Evolutionary conservation across 345 rosid genomes (phyloP).

Genomic region (Lumnitzera racemosa): DNA sequence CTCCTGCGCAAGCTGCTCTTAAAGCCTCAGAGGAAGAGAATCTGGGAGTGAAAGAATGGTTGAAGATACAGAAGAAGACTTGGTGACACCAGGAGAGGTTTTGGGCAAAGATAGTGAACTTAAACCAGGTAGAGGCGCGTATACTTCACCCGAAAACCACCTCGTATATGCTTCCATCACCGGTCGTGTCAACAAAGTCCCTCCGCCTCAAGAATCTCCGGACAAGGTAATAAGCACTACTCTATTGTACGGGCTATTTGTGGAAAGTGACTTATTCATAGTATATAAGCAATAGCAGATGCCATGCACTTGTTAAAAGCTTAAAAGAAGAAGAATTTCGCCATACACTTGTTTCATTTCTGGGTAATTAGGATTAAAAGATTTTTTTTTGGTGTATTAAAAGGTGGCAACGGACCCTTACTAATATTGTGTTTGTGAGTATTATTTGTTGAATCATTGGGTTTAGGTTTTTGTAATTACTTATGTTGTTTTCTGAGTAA

Average conservation of each 20-base stretch:
- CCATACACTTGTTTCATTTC: too few species aligned
- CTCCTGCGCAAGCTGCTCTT: neutral
- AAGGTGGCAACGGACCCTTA: too few species aligned
- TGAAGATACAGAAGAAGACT: slow-evolving; percentile 25
- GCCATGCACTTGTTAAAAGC: too few species aligned
- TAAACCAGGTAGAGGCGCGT: slow-evolving; percentile 79
- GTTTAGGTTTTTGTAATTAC: too few species aligned
- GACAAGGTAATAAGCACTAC: slow-evolving; percentile 49
- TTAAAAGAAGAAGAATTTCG: too few species aligned
- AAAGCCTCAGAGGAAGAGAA: neutral
- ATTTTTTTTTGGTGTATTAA: too few species aligned
- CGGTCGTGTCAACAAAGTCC: slow-evolving; percentile 42
- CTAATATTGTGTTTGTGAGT: too few species aligned
- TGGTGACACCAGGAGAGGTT: slow-evolving; percentile 82
- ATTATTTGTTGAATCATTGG: too few species aligned
- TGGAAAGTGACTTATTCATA: too few species aligned
- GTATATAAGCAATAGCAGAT: too few species aligned
- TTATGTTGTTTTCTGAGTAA: too few species aligned
- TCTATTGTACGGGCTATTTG: neutral
- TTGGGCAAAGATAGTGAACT: slow-evolving; percentile 53
- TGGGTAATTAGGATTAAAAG: too few species aligned
- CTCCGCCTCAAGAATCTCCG: slow-evolving; percentile 44
- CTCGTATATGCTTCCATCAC: slow-evolving; percentile 79
- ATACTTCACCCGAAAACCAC: slow-evolving; percentile 40
- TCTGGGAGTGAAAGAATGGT: slow-evolving; percentile 9